phyloP scores from a whole-genome alignment of 2,329 filamentous ascomycete species.

The Gnomoniopsis sp. region DNA sequence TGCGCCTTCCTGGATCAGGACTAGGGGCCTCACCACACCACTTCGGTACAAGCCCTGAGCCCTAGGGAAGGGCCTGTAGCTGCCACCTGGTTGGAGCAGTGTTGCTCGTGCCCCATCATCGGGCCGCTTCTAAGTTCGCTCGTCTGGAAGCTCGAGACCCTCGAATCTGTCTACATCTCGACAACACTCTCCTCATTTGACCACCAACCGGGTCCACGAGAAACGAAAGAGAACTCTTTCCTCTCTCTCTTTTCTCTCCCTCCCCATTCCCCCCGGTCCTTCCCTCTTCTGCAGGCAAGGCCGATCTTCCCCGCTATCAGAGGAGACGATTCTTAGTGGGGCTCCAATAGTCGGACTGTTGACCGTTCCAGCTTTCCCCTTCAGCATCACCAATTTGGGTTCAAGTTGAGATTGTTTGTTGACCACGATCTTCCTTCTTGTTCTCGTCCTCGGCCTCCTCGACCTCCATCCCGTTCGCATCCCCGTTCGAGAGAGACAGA shows the following conservation, averaged over 20 bases:
- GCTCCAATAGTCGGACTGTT: constrained; percentile 15
- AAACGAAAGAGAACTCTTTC: constrained; percentile 11
- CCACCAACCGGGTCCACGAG: constrained; percentile 12
- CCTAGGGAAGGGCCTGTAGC: background rate
- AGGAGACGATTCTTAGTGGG: background rate
- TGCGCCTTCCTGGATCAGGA: background rate
- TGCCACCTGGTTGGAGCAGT: background rate
- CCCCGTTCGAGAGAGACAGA: no score
- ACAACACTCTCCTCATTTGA: background rate
- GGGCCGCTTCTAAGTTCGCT: no score
- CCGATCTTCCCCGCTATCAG: background rate
- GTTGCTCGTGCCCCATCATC: no score
- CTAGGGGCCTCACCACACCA: background rate
- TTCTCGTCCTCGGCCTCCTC: background rate
- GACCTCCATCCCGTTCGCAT: no score
- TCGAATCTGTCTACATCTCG: no score
- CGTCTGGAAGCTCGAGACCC: no score
- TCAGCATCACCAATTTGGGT: background rate
- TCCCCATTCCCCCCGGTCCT: constrained; percentile 1
- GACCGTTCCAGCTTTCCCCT: constrained; percentile 16
- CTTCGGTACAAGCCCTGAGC: no score
- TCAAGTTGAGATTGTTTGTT: no score
- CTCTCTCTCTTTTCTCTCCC: constrained; percentile 7
- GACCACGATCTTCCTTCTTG: background rate
- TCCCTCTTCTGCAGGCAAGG: background rate